These are phyloP conservation scores for Cenchrus americanus DNA, from an alignment of 176 grass and related monocot species.

Conservation along the genomic window DNA sequence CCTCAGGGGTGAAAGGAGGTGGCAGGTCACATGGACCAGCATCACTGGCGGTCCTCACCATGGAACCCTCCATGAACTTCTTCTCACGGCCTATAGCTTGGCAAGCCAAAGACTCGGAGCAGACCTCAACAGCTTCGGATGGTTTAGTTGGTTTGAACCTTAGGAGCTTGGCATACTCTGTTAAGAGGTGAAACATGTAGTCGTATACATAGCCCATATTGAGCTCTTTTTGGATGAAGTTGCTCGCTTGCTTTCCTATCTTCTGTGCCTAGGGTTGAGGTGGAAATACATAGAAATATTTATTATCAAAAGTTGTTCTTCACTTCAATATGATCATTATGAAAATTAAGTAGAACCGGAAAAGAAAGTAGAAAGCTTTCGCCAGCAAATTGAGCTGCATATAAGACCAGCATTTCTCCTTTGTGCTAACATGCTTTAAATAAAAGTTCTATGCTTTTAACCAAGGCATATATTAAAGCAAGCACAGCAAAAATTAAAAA, in stretches of 20 bases:
- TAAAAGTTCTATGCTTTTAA: background rate
- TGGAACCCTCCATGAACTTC: conserved; percentile 85
- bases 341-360: background rate
- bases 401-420: too few species aligned
- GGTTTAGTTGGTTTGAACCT: conserved; percentile 75
- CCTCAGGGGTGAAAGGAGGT: conserved; percentile 59
- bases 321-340: conserved; percentile 11
- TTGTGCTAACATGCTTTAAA: too few species aligned
- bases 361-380: background rate
- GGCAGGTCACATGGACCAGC: conserved; percentile 67
- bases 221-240: conserved; percentile 74
- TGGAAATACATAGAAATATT: conserved; percentile 1
- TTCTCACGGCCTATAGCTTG: conserved; percentile 52
- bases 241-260: conserved; percentile 83
- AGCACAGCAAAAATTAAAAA: background rate
- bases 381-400: too few species aligned
- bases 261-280: conserved; percentile 59
- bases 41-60: conserved; percentile 56
- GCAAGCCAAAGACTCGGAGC: conserved; percentile 70
- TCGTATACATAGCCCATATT: conserved; percentile 80
- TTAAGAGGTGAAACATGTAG: conserved; percentile 96
- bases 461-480: background rate
- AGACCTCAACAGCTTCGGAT: conserved; percentile 64
- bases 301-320: conserved; percentile 31
- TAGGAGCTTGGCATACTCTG: conserved; percentile 89